Evolutionary conservation across 768 basidiomycete species (phyloP).

Genomic region (Cantharellus cinnabarinus): DNA sequence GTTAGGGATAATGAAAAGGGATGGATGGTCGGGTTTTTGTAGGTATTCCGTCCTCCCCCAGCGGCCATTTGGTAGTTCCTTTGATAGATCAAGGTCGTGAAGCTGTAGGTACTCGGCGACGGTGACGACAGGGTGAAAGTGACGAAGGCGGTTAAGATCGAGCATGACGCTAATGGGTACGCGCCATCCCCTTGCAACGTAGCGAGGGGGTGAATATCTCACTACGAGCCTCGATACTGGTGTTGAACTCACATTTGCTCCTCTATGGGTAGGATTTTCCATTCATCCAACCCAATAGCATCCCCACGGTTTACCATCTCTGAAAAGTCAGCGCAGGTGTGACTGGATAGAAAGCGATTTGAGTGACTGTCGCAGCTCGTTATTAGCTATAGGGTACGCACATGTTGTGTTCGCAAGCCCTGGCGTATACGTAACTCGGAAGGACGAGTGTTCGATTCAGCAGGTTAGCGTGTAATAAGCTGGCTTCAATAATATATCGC

Average conservation of each 20-base stretch:
- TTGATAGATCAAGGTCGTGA: slow-evolving; percentile 1
- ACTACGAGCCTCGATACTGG: not conserved
- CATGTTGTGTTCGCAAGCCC: slow-evolving; percentile 5
- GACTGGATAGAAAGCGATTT: slow-evolving; percentile 1
- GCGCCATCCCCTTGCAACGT: slow-evolving; percentile 5
- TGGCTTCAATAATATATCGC: slow-evolving; percentile 8
- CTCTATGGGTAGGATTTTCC: slow-evolving; percentile 14
- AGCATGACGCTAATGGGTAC: slow-evolving; percentile 8
- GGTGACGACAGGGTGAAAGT: slow-evolving; percentile 1
- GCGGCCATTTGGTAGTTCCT: slow-evolving; percentile 16
- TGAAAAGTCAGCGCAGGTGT: slow-evolving; percentile 5
- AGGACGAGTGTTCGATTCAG: slow-evolving; percentile 9
- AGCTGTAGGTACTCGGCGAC: slow-evolving; percentile 7
- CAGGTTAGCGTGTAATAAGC: slow-evolving; percentile 2
- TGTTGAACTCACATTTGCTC: slow-evolving; percentile 11
- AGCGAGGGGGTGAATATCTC: not conserved
- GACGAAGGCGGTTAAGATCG: slow-evolving; percentile 6
- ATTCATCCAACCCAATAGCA: slow-evolving; percentile 5
- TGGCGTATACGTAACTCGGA: slow-evolving; percentile 7
- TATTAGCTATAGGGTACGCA: not conserved
- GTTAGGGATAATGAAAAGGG: slow-evolving; percentile 21
- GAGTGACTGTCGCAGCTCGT: too few species aligned
- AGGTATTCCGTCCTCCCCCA: slow-evolving; percentile 17
- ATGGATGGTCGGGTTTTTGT: slow-evolving; percentile 10
- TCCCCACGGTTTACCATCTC: slow-evolving; percentile 8